Conservation (phyloP, 1,284 basidiomycete species). For the Binderoboletus segoi region DNA sequence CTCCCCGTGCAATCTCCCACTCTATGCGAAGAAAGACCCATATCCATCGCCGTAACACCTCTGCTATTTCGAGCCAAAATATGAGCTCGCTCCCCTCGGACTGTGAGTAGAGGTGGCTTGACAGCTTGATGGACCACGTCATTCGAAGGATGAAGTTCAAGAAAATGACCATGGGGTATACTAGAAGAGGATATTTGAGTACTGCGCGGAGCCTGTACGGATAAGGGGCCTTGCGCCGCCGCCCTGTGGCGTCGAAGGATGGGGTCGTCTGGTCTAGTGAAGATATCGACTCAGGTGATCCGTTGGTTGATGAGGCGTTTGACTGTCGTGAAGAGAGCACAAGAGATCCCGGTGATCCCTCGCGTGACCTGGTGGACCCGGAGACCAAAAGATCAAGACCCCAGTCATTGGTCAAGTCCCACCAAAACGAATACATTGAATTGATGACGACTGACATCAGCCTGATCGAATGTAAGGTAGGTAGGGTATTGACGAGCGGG, state of each 20-base stretch:
- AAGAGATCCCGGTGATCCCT: slow-evolving; percentile 40
- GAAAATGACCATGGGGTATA: slow-evolving; percentile 86
- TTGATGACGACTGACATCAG: slow-evolving; percentile 84
- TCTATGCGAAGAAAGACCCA: slow-evolving; percentile 98
- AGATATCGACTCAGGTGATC: slow-evolving; percentile 32
- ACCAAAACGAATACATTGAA: slow-evolving; percentile 97
- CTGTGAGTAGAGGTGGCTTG: slow-evolving; percentile 83
- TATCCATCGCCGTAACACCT: slow-evolving; percentile 88
- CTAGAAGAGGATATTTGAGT: slow-evolving; percentile 77
- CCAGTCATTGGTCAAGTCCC: slow-evolving; percentile 99
- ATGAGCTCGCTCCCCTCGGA: slow-evolving; percentile 83
- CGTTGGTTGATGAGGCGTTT: slow-evolving; percentile 27
- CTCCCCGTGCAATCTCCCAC: slow-evolving; percentile 83
- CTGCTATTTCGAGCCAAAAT: slow-evolving; percentile 90
- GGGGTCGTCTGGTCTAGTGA: slow-evolving; percentile 4
- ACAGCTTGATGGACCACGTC: slow-evolving; percentile 94
- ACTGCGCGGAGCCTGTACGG: slow-evolving; percentile 73
- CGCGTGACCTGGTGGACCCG: slow-evolving; percentile 26
- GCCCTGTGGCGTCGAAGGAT: slow-evolving; percentile 20
- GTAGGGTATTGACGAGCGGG: neutral
- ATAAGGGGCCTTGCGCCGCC: slow-evolving; percentile 36
- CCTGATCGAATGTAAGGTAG: slow-evolving; percentile 49
- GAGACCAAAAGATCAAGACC: slow-evolving; percentile 78
- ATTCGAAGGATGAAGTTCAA: slow-evolving; percentile 90
- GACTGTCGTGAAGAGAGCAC: slow-evolving; percentile 51